These are phyloP conservation scores for Trichoderma sp. DNA, from an alignment of 2,329 filamentous ascomycete species.

Conservation along the genomic window DNA sequence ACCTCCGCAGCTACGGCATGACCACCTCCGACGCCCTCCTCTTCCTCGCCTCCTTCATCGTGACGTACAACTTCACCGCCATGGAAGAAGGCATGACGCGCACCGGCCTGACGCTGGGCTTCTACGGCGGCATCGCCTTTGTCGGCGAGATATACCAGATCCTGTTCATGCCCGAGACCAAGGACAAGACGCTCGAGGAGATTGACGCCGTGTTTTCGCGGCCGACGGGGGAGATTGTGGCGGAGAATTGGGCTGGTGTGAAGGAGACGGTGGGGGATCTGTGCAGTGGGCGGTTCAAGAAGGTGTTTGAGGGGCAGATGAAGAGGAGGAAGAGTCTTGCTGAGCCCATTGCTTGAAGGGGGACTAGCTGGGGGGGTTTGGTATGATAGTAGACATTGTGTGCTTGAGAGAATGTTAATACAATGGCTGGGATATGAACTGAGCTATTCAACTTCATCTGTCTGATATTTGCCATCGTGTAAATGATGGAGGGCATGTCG, in stretches of 20 bases:
- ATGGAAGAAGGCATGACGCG: conserved; percentile 70
- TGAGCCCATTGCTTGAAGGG: conserved; percentile 23
- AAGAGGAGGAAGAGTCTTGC: conserved; percentile 28
- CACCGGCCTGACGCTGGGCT: conserved; percentile 68
- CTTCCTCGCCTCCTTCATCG: conserved; percentile 71
- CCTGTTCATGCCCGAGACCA: conserved; percentile 76
- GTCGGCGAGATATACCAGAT: conserved; percentile 73
- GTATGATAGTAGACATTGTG: background rate
- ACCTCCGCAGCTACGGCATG: conserved; percentile 74
- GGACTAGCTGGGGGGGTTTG: no score
- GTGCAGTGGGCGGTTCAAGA: conserved; percentile 32
- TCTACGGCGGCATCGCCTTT: conserved; percentile 73
- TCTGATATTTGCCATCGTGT: no score
- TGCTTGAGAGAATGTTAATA: background rate
- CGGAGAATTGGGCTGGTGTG: conserved; percentile 53
- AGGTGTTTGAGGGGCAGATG: conserved; percentile 35
- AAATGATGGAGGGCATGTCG: no score
- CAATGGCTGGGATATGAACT: no score
- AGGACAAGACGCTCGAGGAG: conserved; percentile 69
- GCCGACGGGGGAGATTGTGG: conserved; percentile 64
- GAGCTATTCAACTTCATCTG: no score
- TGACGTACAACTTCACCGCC: conserved; percentile 73
- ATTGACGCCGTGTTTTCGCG: conserved; percentile 68
- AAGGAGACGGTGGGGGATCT: conserved; percentile 39
- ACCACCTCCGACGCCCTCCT: conserved; percentile 68